phyloP scores from a whole-genome alignment of 2,329 filamentous ascomycete species.

The Colletotrichum plurivorum region DNA sequence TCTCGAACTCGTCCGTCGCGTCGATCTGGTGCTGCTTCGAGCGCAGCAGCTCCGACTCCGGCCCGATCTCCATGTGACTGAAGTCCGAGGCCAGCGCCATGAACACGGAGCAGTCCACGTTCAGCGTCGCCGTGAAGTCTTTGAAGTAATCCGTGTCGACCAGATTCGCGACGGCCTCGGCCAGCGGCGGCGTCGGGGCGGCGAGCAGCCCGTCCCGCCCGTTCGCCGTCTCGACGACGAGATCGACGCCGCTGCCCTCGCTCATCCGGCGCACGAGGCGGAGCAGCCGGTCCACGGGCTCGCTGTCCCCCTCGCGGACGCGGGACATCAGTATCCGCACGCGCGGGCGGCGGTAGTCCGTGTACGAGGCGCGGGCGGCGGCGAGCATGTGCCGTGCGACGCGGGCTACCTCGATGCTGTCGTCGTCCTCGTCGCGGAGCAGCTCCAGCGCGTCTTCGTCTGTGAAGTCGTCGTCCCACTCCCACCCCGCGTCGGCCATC shows the following conservation, averaged over 20 bases:
- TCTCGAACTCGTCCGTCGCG: slow-evolving; percentile 48
- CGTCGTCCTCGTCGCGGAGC: slow-evolving; percentile 32
- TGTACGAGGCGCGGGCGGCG: slow-evolving; percentile 52
- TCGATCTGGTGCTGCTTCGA: slow-evolving; percentile 54
- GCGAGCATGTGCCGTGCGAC: slow-evolving; percentile 51
- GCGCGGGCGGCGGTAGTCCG: slow-evolving; percentile 54
- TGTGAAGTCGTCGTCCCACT: slow-evolving; percentile 53
- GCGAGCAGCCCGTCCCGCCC: slow-evolving; percentile 44
- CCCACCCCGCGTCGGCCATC: slow-evolving; percentile 58
- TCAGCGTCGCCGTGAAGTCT: slow-evolving; percentile 53
- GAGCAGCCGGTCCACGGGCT: slow-evolving; percentile 51
- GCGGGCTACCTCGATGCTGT: slow-evolving; percentile 44
- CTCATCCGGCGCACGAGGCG: slow-evolving; percentile 46
- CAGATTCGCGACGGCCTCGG: slow-evolving; percentile 48
- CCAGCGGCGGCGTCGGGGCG: slow-evolving; percentile 43
- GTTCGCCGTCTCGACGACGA: slow-evolving; percentile 48
- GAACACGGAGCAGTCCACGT: slow-evolving; percentile 58
- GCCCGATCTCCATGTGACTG: slow-evolving; percentile 52
- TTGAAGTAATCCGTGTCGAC: slow-evolving; percentile 48
- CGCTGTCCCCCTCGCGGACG: slow-evolving; percentile 46
- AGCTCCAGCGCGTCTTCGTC: slow-evolving; percentile 51
- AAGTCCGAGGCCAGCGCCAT: slow-evolving; percentile 58
- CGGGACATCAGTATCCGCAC: slow-evolving; percentile 54
- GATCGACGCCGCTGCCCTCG: slow-evolving; percentile 47
- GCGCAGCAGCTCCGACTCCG: slow-evolving; percentile 42